Evolutionary conservation across 495 filamentous ascomycete species (phyloP).

Genomic region (Aspergillus ostianus): DNA sequence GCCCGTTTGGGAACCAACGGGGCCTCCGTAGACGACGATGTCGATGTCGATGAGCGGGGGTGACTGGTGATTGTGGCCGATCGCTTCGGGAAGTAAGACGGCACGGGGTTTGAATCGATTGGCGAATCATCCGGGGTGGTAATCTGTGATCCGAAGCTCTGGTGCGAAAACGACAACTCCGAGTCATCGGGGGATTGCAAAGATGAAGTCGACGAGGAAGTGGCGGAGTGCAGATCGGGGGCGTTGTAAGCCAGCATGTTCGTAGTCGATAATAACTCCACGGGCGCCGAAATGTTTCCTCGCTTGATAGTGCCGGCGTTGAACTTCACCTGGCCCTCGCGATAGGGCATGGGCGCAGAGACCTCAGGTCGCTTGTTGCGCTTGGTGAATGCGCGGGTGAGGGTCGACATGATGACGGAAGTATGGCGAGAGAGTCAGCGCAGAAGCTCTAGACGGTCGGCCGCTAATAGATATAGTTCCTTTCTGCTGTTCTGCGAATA

Average conservation of each 20-base stretch:
- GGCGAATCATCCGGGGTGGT: slow-evolving; percentile 76
- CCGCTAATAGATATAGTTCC: slow-evolving; percentile 9
- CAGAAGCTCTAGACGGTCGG: background rate
- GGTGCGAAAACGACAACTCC: slow-evolving; percentile 57
- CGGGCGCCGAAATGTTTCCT: slow-evolving; percentile 78
- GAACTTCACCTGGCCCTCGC: slow-evolving; percentile 47
- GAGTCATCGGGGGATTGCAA: slow-evolving; percentile 59
- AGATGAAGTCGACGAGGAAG: slow-evolving; percentile 55
- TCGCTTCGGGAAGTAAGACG: slow-evolving; percentile 69
- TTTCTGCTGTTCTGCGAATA: slow-evolving; percentile 3
- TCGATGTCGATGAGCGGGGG: slow-evolving; percentile 42
- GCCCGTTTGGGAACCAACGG: slow-evolving; percentile 72
- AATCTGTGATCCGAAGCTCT: slow-evolving; percentile 55
- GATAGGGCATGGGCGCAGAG: slow-evolving; percentile 48
- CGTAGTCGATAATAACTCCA: slow-evolving; percentile 87
- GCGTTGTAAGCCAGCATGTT: slow-evolving; percentile 95
- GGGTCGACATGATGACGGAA: slow-evolving; percentile 37
- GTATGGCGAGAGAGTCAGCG: background rate
- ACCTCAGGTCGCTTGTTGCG: slow-evolving; percentile 51
- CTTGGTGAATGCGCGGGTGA: slow-evolving; percentile 69
- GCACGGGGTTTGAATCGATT: slow-evolving; percentile 70
- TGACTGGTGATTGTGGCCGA: slow-evolving; percentile 42
- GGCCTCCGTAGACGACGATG: slow-evolving; percentile 48
- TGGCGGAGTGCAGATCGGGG: slow-evolving; percentile 66
- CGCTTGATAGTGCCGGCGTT: slow-evolving; percentile 49